Conservation (phyloP, 495 filamentous ascomycete species). For the Acidomyces sp. region DNA sequence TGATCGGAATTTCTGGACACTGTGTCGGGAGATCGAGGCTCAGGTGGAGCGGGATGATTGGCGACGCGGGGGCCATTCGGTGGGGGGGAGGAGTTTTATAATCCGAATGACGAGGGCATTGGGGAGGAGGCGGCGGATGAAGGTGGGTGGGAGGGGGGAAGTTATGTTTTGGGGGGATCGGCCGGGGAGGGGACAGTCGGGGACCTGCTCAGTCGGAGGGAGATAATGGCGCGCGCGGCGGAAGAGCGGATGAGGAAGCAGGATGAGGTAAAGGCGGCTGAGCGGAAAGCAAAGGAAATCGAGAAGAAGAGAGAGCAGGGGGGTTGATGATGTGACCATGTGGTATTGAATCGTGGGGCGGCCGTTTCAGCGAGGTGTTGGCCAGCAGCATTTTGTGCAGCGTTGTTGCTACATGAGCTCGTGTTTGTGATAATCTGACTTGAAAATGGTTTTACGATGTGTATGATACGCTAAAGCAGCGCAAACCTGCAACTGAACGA, state of each 20-base stretch:
- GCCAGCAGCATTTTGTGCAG: no score
- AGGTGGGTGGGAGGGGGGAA: conserved; percentile 76
- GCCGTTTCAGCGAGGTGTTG: no score
- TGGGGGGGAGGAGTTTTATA: conserved; percentile 62
- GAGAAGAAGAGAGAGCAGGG: no score
- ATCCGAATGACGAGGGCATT: conserved; percentile 42
- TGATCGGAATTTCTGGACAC: conserved; percentile 75
- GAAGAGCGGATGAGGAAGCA: conserved; percentile 56
- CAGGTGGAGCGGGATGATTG: conserved; percentile 75
- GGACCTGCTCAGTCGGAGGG: conserved; percentile 40
- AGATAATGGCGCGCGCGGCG: conserved; percentile 60
- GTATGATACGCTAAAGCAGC: no score
- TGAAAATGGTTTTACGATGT: no score
- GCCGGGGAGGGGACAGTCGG: conserved; percentile 16
- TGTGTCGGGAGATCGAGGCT: conserved; percentile 71
- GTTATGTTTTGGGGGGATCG: conserved; percentile 61
- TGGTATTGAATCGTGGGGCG: no score
- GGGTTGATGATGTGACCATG: no score
- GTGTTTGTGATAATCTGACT: no score
- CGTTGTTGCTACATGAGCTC: no score
- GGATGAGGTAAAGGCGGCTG: conserved; percentile 24
- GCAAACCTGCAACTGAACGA: no score
- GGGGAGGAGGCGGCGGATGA: conserved; percentile 53
- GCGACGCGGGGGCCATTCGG: conserved; percentile 48
- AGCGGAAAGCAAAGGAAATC: conserved; percentile 2